These are phyloP conservation scores for Fraxinus ornus DNA, from an alignment of 305 asterid species.

Conservation along the genomic window DNA sequence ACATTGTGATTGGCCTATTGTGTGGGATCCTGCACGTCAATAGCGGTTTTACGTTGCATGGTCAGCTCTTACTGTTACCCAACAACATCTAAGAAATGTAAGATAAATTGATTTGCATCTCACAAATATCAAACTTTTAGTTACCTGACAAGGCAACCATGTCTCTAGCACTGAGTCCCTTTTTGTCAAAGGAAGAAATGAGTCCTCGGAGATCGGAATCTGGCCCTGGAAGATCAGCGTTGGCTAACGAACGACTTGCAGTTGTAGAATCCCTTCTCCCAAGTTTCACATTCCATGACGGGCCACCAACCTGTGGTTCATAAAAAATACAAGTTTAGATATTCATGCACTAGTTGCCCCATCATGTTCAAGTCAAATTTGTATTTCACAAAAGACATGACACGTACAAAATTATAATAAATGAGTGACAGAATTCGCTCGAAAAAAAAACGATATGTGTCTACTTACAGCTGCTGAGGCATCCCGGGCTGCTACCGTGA, in stretches of 20 bases:
- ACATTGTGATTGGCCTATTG: slow-evolving; percentile 37
- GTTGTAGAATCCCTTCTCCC: slow-evolving; percentile 61
- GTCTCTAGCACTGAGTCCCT: slow-evolving; percentile 31
- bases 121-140: background rate
- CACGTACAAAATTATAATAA: background rate
- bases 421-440: background rate
- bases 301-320: slow-evolving; percentile 42
- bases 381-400: no score
- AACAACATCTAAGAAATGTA: background rate
- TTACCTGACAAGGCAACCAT: slow-evolving; percentile 47
- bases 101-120: background rate
- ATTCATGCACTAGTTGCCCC: background rate
- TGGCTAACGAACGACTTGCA: slow-evolving; percentile 30
- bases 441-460: background rate
- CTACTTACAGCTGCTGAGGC: slow-evolving; percentile 44
- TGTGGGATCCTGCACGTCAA: slow-evolving; percentile 24
- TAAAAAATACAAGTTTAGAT: background rate
- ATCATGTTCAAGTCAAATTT: background rate
- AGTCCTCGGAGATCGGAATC: slow-evolving; percentile 17
- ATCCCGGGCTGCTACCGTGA: slow-evolving; percentile 47
- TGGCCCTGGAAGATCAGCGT: slow-evolving; percentile 39
- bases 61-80: background rate
- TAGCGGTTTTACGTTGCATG: background rate
- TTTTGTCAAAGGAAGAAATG: slow-evolving; percentile 23
- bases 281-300: slow-evolving; percentile 44